These are phyloP conservation scores for Solanum pennellii DNA, from an alignment of 257 asterid species.

Conservation along the genomic window DNA sequence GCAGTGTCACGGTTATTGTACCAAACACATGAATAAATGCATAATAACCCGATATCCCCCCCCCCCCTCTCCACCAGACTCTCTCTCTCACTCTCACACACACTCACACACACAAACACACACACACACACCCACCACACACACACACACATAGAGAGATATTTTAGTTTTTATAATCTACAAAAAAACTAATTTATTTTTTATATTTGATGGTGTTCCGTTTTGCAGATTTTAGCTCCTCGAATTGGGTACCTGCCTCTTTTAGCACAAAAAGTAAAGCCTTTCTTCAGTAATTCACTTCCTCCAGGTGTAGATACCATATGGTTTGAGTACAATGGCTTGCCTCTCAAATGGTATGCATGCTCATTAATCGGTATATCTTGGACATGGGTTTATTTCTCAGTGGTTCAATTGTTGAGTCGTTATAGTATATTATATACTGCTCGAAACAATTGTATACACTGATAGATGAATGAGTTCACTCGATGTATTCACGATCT, in stretches of 20 bases:
- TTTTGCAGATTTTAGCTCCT: conserved; percentile 83
- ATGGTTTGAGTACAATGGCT: conserved; percentile 95
- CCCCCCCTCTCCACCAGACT: background rate
- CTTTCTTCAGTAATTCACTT: conserved; percentile 76
- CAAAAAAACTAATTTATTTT: background rate
- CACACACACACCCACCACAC: too few species aligned
- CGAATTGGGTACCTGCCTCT: conserved; percentile 89
- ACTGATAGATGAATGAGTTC: background rate
- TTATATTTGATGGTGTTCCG: conserved; percentile 1
- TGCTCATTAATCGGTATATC: background rate
- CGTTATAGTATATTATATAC: background rate
- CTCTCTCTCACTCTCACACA: background rate
- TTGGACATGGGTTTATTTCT: background rate
- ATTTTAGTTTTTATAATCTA: background rate
- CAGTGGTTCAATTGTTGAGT: background rate
- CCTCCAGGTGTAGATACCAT: conserved; percentile 97
- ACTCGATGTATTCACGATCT: background rate
- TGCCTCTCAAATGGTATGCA: conserved; percentile 91
- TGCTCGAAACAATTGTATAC: background rate
- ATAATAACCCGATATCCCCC: background rate
- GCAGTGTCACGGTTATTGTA: background rate
- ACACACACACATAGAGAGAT: background rate
- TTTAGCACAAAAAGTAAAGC: conserved; percentile 73
- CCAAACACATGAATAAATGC: background rate
- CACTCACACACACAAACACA: background rate